Base-by-base conservation (phyloP, 805 yeast species). In the Zygosaccharomyces siamensis region DNA sequence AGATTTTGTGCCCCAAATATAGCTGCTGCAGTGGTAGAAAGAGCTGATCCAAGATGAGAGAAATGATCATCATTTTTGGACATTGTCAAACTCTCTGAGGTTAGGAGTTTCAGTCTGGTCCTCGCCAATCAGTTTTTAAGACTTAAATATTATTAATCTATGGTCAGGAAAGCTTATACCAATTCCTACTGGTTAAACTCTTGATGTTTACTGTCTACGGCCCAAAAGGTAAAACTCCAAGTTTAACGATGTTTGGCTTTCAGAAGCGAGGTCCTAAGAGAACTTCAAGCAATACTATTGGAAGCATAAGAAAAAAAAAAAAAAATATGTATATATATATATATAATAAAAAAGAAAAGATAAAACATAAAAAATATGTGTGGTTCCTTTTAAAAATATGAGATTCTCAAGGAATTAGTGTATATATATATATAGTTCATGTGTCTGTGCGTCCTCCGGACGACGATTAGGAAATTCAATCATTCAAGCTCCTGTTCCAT, bases 21-120 rank as follows among this genome's bases (percentile, higher is more conserved):
- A 1, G 77, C 79, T 7, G 81, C 73, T 1, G 84, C 83, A 1
- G 84, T 78, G 2, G 81, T 73, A 0, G 81, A 75, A 39, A 79
- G 71, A 2, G 81, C 76, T 51, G 71, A 73, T 8, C 78, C 72
- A 36, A 77, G 55, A 48, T 72, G 62, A 8, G 70, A 49, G 6
- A 74, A 35, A 28, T 60, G 58, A 26, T 61, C 64, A 45, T 58
- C 57, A 20, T 35, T n/a, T 5, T 16, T 67, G 56, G 50, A 60
- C 56, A 57, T 65, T 54, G 7, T 33, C 16, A 33, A 33, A 33
- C 37, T 33, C 37, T 14, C 37, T 33, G 12, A 33, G 21, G 40
- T 38, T 4, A 21, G n/a, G 40, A 23, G 21, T 12, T 38, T 10
- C n/a, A 2, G 14, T 5, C n/a, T 20, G 20, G 16, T 26, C 30